These are phyloP conservation scores for Schoenoplectus tabernaemontani DNA, from an alignment of 202 grass and related monocot genomes.

Conservation along the genomic window DNA sequence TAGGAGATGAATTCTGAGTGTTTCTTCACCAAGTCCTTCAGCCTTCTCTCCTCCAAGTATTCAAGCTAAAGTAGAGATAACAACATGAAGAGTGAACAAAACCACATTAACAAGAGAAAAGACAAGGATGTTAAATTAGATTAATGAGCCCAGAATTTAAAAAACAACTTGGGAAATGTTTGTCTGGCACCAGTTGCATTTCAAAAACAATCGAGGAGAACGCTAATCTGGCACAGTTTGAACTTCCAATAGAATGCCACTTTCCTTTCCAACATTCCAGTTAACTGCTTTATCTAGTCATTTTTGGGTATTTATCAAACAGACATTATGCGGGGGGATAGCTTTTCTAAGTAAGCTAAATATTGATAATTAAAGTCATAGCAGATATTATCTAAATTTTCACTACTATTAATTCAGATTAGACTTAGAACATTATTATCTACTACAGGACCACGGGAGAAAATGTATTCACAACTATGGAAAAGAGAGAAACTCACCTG, in stretches of 20 bases:
- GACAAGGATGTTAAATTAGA: background rate
- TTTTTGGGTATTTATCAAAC: background rate
- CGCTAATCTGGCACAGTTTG: too few relatives aligned
- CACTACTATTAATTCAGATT: background rate
- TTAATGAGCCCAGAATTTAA: too few relatives aligned
- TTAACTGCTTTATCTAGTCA: background rate
- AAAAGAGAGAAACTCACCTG: conserved; percentile 18
- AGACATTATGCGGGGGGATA: background rate
- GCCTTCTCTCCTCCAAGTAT: conserved; percentile 58
- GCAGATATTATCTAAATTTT: background rate
- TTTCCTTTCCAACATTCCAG: too few relatives aligned
- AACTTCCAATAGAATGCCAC: background rate
- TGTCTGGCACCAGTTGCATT: too few relatives aligned
- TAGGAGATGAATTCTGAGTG: conserved; percentile 84
- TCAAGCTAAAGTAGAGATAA: conserved; percentile 49
- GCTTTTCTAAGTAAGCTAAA: background rate
- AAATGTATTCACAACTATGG: background rate
- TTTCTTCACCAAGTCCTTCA: conserved; percentile 79
- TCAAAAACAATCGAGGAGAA: too few relatives aligned
- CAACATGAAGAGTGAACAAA: background rate
- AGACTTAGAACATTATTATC: background rate
- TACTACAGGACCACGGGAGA: too few relatives aligned
- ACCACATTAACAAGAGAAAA: background rate
- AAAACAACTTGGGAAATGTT: too few relatives aligned
- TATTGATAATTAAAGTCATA: background rate